Evolutionary conservation across 441 rosid genomes (phyloP), one percentile per base, ranked within the genome.

Genomic region (Rhodomyrtus psidioides): DNA sequence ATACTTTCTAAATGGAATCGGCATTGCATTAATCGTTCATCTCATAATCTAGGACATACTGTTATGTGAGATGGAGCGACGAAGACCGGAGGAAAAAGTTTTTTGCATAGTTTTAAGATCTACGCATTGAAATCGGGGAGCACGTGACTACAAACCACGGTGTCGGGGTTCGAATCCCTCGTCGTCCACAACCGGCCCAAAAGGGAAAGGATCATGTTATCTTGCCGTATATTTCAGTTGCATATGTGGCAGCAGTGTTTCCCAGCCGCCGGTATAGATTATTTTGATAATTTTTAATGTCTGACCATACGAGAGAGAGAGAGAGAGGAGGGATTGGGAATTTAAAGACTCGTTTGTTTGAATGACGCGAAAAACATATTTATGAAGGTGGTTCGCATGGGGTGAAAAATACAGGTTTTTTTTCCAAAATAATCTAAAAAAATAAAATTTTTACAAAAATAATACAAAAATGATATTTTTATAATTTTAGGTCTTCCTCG

Each of bases 361-460:
- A 59, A 28, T 14, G 9, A 60, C 6, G 16, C 27, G 2, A 0
- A 60, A 27, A 15, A 14, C 14, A 15, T 28, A 13, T 60, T 60
- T 1, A 0, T 0, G 0, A 7, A 28, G 16, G 16, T 60, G 3
- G 6, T 1, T 1, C n/a, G 9, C 3, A 6, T 59, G 0, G 2
- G 16, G 26, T 58, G 30, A 58, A 58, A 58, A 58, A 12, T 58
- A 0, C n/a, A n/a, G n/a, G n/a, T n/a, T n/a, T n/a, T n/a, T n/a
- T n/a, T n/a, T n/a, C n/a, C n/a, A n/a, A n/a, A n/a, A n/a, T n/a
- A n/a, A n/a, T n/a, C n/a, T n/a, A n/a, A n/a, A n/a, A n/a, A n/a
- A n/a, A n/a, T n/a, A n/a, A n/a, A n/a, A n/a, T n/a, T n/a, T n/a
- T n/a, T n/a, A n/a, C n/a, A n/a, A n/a, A n/a, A n/a, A n/a, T n/a